A percentile compares a stretch with the other conserved stretches of the same genome.
Evolutionary conservation across 495 filamentous ascomycete genomes (phyloP).

Genomic region (Baudoinia panamericana): DNA sequence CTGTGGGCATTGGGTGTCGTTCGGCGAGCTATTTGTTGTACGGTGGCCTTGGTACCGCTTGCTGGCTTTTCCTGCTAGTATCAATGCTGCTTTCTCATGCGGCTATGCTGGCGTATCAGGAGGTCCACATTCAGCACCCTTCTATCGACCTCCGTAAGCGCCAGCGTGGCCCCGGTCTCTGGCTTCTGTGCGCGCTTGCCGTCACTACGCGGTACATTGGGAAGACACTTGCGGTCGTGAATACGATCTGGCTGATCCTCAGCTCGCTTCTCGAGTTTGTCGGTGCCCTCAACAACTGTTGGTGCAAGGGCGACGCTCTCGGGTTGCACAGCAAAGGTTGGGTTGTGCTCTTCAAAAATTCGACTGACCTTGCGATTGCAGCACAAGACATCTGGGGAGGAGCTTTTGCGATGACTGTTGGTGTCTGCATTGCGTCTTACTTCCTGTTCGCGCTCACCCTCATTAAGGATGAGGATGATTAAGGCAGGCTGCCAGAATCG

Average conservation of each 20-base stretch:
- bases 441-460: conserved; percentile 21
- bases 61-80: conserved; percentile 14
- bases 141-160: conserved; percentile 13
- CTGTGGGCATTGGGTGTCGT: conserved; percentile 17
- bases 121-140: conserved; percentile 15
- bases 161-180: neutral
- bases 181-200: conserved; percentile 15
- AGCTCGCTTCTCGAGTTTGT: conserved; percentile 17
- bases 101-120: conserved; percentile 17
- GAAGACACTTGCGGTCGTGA: conserved; percentile 16
- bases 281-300: conserved; percentile 17
- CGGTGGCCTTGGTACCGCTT: conserved; percentile 12
- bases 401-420: conserved; percentile 18
- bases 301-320: conserved; percentile 15
- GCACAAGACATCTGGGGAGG: conserved; percentile 17
- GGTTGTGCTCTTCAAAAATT: conserved; percentile 22
- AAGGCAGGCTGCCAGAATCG: too few relatives aligned
- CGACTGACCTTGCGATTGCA: conserved; percentile 11
- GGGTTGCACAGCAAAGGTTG: conserved; percentile 14
- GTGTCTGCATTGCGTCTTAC: conserved; percentile 12
- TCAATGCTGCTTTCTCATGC: conserved; percentile 21
- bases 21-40: conserved; percentile 15
- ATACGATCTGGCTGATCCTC: conserved; percentile 16
- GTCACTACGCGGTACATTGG: conserved; percentile 14
- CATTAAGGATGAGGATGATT: too few relatives aligned